phyloP scores from a whole-genome alignment of 1,284 basidiomycete genomes.

The Pyrrhoderma noxium region DNA sequence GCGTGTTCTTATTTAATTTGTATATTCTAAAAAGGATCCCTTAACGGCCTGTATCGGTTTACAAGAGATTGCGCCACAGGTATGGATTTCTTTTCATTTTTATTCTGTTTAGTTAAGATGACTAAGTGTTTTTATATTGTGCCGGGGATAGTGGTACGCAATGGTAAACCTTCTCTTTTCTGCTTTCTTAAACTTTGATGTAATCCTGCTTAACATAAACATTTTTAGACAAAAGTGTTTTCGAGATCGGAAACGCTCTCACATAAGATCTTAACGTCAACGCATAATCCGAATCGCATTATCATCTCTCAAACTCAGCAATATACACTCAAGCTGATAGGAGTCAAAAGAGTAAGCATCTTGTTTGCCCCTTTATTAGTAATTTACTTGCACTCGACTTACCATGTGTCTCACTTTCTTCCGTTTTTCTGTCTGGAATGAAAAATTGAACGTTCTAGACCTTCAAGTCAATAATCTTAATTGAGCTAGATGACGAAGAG shows the following conservation, averaged over 20 bases:
- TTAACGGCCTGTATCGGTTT: slow-evolving; percentile 44
- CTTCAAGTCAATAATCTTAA: slow-evolving; percentile 52
- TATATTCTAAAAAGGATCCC: slow-evolving; percentile 36
- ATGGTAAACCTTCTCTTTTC: slow-evolving; percentile 32
- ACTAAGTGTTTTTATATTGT: too few relatives aligned
- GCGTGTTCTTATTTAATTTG: not conserved
- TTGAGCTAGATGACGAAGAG: slow-evolving; percentile 56
- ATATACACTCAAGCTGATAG: slow-evolving; percentile 47
- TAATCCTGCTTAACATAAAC: not conserved
- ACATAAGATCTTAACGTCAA: slow-evolving; percentile 51
- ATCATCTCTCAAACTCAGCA: slow-evolving; percentile 55
- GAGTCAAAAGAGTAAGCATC: slow-evolving; percentile 42
- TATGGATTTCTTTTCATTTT: slow-evolving; percentile 23
- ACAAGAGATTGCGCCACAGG: slow-evolving; percentile 48
- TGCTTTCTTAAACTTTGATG: not conserved
- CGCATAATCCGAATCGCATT: slow-evolving; percentile 44
- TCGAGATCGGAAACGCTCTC: slow-evolving; percentile 43
- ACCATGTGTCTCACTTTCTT: too few relatives aligned
- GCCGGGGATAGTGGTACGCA: slow-evolving; percentile 45
- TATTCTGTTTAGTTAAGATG: not conserved
- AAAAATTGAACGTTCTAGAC: too few relatives aligned
- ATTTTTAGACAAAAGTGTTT: slow-evolving; percentile 46
- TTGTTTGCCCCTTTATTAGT: too few relatives aligned
- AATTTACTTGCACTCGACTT: too few relatives aligned
- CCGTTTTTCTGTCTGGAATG: too few relatives aligned